Percentiles rank a stretch among this genome's conserved stretches.
Conservation (phyloP, 495 filamentous ascomycete genomes). For the Podospora tetraspora region DNA sequence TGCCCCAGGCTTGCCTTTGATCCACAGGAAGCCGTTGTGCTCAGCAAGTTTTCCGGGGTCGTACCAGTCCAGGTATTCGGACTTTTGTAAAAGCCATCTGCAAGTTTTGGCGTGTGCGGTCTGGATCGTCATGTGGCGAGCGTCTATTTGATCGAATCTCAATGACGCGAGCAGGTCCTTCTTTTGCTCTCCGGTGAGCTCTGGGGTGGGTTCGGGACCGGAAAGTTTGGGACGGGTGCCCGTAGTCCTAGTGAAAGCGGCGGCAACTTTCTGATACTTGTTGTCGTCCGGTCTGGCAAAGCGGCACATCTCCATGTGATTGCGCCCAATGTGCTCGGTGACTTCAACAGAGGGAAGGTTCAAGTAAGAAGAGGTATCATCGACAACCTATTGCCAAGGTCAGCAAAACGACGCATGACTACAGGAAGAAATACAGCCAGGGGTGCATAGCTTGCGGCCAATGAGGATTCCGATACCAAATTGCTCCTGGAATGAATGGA, state of each 20-base stretch:
- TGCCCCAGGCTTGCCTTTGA: constrained; percentile 52
- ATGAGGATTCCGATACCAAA: constrained; percentile 16
- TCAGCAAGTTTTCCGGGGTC: constrained; percentile 28
- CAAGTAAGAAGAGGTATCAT: constrained; percentile 33
- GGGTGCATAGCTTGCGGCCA: constrained; percentile 18
- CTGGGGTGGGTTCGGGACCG: not conserved
- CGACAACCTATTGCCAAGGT: constrained; percentile 27
- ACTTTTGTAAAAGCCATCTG: constrained; percentile 41
- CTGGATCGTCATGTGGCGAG: constrained; percentile 34
- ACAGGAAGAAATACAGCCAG: not conserved
- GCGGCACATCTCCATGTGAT: constrained; percentile 42
- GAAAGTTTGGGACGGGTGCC: not conserved
- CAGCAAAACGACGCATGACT: not conserved
- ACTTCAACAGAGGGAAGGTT: constrained; percentile 23
- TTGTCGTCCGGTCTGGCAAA: constrained; percentile 32
- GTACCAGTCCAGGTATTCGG: constrained; percentile 46
- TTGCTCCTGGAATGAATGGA: constrained; percentile 35
- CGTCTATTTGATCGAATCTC: constrained; percentile 34
- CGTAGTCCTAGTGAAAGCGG: constrained; percentile 10
- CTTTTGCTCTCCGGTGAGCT: not conserved
- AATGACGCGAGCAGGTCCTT: constrained; percentile 25
- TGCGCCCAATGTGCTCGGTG: constrained; percentile 25
- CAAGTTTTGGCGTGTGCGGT: constrained; percentile 41
- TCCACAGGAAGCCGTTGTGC: constrained; percentile 52
- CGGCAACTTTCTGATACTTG: constrained; percentile 20